Percentiles rank a stretch among this genome's conserved stretches.
These are phyloP conservation scores for Deuterostichococcus epilithicus DNA, from an alignment of 139 green algal genomes.

Conservation along the genomic window DNA sequence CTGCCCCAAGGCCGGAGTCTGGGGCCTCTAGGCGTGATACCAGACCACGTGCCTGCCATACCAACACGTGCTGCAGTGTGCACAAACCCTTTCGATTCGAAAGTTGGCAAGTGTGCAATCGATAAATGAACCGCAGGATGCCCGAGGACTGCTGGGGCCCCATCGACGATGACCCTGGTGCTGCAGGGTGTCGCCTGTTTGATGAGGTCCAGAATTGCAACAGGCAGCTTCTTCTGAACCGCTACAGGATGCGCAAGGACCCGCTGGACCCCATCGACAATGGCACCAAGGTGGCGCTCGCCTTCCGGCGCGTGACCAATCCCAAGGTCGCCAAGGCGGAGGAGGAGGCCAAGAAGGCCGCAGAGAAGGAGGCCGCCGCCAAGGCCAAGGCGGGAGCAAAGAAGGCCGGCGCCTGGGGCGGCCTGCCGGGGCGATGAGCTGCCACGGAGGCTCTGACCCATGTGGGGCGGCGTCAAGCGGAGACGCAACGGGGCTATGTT, in stretches of 20 bases:
- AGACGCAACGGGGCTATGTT: too few relatives aligned
- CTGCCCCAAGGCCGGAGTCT: too few relatives aligned
- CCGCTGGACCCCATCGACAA: conserved; percentile 84
- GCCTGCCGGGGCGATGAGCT: conserved; percentile 30
- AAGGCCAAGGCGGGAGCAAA: conserved; percentile 30
- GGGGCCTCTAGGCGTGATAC: too few relatives aligned
- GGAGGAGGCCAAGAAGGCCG: conserved; percentile 41
- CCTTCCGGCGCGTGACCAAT: conserved; percentile 66
- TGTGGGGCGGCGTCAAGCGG: too few relatives aligned
- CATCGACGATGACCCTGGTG: too few relatives aligned
- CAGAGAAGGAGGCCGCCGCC: conserved; percentile 35
- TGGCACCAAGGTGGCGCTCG: conserved; percentile 77
- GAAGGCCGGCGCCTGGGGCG: conserved; percentile 70
- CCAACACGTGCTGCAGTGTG: neutral
- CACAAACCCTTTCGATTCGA: too few relatives aligned
- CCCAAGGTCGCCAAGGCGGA: conserved; percentile 38
- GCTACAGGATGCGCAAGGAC: conserved; percentile 82
- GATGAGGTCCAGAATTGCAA: neutral
- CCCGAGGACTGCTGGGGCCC: neutral
- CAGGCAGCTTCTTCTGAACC: neutral
- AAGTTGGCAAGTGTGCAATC: too few relatives aligned
- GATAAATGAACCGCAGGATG: too few relatives aligned
- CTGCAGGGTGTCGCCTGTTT: neutral
- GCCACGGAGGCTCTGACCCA: neutral
- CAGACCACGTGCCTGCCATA: too few relatives aligned